These are phyloP conservation scores for Adansonia gregorii DNA, from an alignment of 441 rosid species.

Conservation along the genomic window DNA sequence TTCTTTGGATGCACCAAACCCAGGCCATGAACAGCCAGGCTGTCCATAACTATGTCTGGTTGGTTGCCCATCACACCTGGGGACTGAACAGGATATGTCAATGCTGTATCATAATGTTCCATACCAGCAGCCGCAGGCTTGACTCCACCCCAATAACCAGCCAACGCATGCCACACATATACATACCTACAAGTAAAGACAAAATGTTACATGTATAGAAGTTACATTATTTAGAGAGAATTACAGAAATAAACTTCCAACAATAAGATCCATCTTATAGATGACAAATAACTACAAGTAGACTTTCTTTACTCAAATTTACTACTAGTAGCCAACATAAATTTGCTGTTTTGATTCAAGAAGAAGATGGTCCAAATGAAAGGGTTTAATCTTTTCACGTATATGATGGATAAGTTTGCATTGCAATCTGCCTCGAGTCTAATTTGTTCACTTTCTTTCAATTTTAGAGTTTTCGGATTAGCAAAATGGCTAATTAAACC, in stretches of 20 bases:
- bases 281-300: neutral
- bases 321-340: neutral
- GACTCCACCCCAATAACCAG: conserved; percentile 98
- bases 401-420: neutral
- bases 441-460: neutral
- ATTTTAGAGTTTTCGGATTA: neutral
- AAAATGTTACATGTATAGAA: neutral
- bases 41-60: conserved; percentile 90
- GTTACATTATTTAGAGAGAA: neutral
- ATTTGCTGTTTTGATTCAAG: neutral
- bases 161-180: conserved; percentile 93
- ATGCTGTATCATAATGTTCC: conserved; percentile 86
- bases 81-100: conserved; percentile 84
- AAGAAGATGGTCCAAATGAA: neutral
- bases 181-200: conserved; percentile 50
- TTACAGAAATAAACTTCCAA: neutral
- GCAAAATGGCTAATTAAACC: neutral
- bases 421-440: neutral
- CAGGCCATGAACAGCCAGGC: conserved; percentile 78
- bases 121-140: conserved; percentile 88
- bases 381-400: neutral
- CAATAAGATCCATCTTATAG: neutral
- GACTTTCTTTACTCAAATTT: conserved; percentile 4
- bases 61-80: conserved; percentile 91
- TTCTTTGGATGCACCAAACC: conserved; percentile 90